A percentile compares a stretch with the other conserved stretches of the same genome.
Conservation (phyloP, 768 basidiomycete genomes). For the Xerocomellus amylosporus region DNA sequence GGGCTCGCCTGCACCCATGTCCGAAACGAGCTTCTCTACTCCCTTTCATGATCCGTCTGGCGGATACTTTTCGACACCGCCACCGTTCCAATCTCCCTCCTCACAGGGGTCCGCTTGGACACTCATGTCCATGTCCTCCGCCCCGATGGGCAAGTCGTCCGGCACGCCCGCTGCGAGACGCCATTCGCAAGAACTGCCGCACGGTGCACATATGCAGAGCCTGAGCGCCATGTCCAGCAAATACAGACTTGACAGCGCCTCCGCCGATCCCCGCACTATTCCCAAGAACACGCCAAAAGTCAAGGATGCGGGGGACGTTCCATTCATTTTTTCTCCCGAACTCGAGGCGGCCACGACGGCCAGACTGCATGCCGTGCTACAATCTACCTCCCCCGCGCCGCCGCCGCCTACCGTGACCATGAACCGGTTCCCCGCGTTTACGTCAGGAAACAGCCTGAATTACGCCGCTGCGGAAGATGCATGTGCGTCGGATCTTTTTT, state of each 20-base stretch:
- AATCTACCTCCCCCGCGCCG: slow-evolving; percentile 11
- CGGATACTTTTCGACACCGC: slow-evolving; percentile 14
- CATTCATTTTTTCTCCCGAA: slow-evolving; percentile 33
- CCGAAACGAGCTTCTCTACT: slow-evolving; percentile 15
- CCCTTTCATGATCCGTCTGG: slow-evolving; percentile 13
- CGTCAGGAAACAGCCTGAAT: slow-evolving; percentile 15
- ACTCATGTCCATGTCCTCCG: neutral
- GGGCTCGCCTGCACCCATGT: slow-evolving; percentile 8
- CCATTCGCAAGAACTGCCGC: slow-evolving; percentile 23
- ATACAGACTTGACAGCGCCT: slow-evolving; percentile 19
- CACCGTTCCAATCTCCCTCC: slow-evolving; percentile 11
- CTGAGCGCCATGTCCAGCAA: slow-evolving; percentile 26
- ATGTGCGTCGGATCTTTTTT: slow-evolving; percentile 27
- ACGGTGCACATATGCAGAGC: slow-evolving; percentile 18
- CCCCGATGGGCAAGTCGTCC: slow-evolving; percentile 1
- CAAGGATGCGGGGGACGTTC: slow-evolving; percentile 32
- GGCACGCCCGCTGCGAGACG: slow-evolving; percentile 9
- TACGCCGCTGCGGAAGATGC: slow-evolving; percentile 23
- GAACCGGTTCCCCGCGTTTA: slow-evolving; percentile 20
- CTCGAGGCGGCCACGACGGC: slow-evolving; percentile 30
- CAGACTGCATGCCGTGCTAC: slow-evolving; percentile 26
- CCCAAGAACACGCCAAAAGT: slow-evolving; percentile 18
- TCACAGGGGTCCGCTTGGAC: slow-evolving; percentile 21
- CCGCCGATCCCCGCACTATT: slow-evolving; percentile 9
- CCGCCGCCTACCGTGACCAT: neutral